Evolutionary conservation across 345 rosid species (phyloP).

Genomic region (Limnanthes douglasii): DNA sequence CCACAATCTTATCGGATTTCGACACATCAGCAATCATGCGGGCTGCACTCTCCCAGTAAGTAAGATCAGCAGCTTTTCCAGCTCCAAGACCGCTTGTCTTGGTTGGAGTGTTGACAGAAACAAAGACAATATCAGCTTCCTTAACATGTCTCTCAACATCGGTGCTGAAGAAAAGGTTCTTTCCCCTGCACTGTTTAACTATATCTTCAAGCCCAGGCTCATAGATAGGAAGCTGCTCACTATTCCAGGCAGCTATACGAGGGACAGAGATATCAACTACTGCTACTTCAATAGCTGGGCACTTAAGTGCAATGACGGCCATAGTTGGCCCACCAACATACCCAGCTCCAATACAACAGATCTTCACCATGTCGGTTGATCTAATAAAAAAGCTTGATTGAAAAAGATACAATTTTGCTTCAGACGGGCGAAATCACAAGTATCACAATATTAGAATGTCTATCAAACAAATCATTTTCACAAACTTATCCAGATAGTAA

Average conservation of each 20-base stretch:
- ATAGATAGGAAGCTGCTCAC: conserved; percentile 78
- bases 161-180: conserved; percentile 82
- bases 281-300: conserved; percentile 75
- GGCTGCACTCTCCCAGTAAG: conserved; percentile 97
- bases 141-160: conserved; percentile 75
- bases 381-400: too few relatives aligned
- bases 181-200: conserved; percentile 76
- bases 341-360: conserved; percentile 96
- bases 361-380: conserved; percentile 76
- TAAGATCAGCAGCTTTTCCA: conserved; percentile 90
- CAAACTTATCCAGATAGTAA: too few relatives aligned
- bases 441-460: too few relatives aligned
- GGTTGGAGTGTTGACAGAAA: conserved; percentile 86
- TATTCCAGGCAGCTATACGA: conserved; percentile 76
- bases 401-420: too few relatives aligned
- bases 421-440: too few relatives aligned
- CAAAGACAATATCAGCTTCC: conserved; percentile 83
- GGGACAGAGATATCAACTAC: conserved; percentile 81
- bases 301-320: conserved; percentile 91
- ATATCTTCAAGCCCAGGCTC: conserved; percentile 85
- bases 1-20: conserved; percentile 75
- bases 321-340: conserved; percentile 96
- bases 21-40: conserved; percentile 91
- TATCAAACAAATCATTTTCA: too few relatives aligned
- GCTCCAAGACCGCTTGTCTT: conserved; percentile 89